These are phyloP conservation scores for Nicotiana undulata DNA, from an alignment of 257 asterid species.

Conservation along the genomic window DNA sequence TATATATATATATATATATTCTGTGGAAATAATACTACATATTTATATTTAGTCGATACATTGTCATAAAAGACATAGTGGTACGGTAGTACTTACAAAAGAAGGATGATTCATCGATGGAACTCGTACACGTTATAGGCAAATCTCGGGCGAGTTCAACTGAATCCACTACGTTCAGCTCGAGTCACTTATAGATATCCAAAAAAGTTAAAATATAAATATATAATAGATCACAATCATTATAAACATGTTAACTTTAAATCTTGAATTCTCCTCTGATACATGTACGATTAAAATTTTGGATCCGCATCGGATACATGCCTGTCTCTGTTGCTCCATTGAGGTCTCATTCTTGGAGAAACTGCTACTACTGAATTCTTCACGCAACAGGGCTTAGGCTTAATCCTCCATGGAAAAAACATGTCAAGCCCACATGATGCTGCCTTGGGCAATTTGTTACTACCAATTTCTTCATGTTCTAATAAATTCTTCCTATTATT, in stretches of 20 bases:
- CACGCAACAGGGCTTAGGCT: constrained; percentile 45
- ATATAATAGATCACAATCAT: background rate
- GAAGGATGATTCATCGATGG: background rate
- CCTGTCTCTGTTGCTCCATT: constrained; percentile 3
- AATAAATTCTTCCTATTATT: constrained; percentile 14
- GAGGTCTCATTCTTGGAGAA: constrained; percentile 7
- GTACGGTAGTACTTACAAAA: background rate
- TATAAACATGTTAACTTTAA: background rate
- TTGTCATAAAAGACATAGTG: too few species aligned
- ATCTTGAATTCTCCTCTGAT: background rate
- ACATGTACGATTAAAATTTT: background rate
- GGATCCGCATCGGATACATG: background rate
- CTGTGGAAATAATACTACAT: too few species aligned
- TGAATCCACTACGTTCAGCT: background rate
- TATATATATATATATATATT: too few species aligned
- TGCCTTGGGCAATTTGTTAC: constrained; percentile 2
- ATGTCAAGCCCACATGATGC: constrained; percentile 60
- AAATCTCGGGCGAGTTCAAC: background rate
- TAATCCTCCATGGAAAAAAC: constrained; percentile 55
- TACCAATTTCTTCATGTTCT: background rate
- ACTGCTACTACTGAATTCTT: constrained; percentile 39
- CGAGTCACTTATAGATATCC: background rate
- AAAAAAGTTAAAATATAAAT: background rate
- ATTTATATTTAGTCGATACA: too few species aligned
- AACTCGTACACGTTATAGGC: background rate